Conservation (phyloP, 1,284 basidiomycete species). For the Xerocomus amazonicus region DNA sequence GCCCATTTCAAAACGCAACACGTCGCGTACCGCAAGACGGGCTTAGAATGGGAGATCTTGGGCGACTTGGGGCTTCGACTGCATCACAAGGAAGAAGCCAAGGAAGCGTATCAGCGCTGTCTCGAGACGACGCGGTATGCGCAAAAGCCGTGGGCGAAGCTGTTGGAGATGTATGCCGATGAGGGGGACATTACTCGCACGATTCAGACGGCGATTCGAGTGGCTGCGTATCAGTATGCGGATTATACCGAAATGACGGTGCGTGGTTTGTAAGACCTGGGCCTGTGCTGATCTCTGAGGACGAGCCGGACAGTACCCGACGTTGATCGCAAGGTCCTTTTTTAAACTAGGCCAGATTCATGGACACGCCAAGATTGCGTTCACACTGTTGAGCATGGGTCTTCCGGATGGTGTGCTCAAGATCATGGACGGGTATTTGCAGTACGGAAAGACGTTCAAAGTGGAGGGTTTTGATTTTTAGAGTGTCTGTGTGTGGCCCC, state of each 20-base stretch:
- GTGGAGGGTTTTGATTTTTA: constrained; percentile 78
- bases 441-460: constrained; percentile 78
- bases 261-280: constrained; percentile 21
- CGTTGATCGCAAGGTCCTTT: constrained; percentile 83
- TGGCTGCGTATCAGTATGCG: constrained; percentile 90
- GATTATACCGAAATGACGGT: constrained; percentile 84
- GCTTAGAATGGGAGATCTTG: constrained; percentile 97
- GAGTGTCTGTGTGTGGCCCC: constrained; percentile 41
- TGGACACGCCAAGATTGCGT: constrained; percentile 91
- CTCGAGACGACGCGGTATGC: constrained; percentile 85
- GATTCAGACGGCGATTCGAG: constrained; percentile 87
- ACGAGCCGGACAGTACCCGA: constrained; percentile 66
- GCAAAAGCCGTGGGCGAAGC: constrained; percentile 86
- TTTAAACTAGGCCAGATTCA: constrained; percentile 95
- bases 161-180: constrained; percentile 93
- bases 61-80: constrained; percentile 90
- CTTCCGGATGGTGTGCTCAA: constrained; percentile 80
- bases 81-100: constrained; percentile 96
- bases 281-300: background rate
- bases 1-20: constrained; percentile 98
- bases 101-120: constrained; percentile 95
- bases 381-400: constrained; percentile 92
- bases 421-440: constrained; percentile 82
- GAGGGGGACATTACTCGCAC: constrained; percentile 90
- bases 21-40: constrained; percentile 95